phyloP scores from a whole-genome alignment of 768 basidiomycete species.

The Amylocystis lapponica region DNA sequence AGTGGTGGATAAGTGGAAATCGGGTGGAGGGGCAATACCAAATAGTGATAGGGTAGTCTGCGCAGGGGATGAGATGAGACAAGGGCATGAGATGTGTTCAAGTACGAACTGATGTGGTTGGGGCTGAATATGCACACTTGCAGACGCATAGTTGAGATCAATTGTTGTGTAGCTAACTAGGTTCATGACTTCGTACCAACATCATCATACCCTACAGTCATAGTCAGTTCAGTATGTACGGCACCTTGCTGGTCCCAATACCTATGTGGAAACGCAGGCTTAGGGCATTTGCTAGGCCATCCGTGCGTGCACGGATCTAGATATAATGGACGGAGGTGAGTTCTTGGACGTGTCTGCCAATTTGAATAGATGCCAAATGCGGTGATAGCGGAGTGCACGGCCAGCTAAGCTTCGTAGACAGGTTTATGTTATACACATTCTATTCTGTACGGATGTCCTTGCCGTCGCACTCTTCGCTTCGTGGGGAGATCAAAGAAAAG shows the following conservation, averaged over 20 bases:
- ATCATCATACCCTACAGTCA: conserved; percentile 37
- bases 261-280: conserved; percentile 40
- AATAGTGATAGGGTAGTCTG: conserved; percentile 47
- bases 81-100: background rate
- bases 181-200: conserved; percentile 41
- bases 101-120: conserved; percentile 19
- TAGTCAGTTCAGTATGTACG: background rate
- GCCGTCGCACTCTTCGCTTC: background rate
- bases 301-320: conserved; percentile 42
- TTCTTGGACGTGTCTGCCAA: too few relatives aligned
- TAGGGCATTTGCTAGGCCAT: conserved; percentile 44
- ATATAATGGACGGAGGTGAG: background rate
- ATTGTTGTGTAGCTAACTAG: background rate
- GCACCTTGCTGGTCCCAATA: conserved; percentile 9
- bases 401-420: too few relatives aligned
- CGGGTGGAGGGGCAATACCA: too few relatives aligned
- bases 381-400: too few relatives aligned
- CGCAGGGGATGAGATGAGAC: conserved; percentile 22
- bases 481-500: background rate
- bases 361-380: too few relatives aligned
- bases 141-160: background rate
- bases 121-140: conserved; percentile 61
- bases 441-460: too few relatives aligned
- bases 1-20: background rate
- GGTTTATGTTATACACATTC: background rate